Evolutionary conservation across 23 red algal genomes (phyloP).

Genomic region (Gracilaria domingensis): DNA sequence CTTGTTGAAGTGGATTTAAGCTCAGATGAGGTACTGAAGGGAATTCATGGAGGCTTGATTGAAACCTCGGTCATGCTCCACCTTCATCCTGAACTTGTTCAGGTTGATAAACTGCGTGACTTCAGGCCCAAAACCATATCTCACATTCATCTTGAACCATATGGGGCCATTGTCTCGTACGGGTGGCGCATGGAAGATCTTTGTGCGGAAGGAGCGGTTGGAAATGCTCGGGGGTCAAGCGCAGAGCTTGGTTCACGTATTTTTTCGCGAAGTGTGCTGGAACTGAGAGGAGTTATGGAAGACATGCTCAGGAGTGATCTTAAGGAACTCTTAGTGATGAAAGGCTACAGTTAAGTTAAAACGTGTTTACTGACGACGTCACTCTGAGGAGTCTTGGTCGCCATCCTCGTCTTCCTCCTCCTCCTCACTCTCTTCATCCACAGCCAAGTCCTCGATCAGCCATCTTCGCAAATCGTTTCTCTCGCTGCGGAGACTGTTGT

Average conservation of each 20-base stretch:
- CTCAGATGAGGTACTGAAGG: conserved; percentile 35
- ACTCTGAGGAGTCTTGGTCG: conserved; percentile 53
- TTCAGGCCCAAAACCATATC: neutral
- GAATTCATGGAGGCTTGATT: conserved; percentile 72
- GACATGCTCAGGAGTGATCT: conserved; percentile 21
- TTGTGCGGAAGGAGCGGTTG: conserved; percentile 34
- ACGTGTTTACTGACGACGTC: neutral
- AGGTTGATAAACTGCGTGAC: neutral
- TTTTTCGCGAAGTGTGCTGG: conserved; percentile 12
- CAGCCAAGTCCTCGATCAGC: conserved; percentile 46
- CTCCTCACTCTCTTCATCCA: conserved; percentile 50
- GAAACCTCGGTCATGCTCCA: conserved; percentile 72
- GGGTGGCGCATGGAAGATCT: conserved; percentile 72
- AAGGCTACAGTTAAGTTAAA: neutral
- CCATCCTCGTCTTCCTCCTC: conserved; percentile 61
- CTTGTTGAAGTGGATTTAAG: neutral
- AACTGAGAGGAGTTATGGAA: conserved; percentile 24
- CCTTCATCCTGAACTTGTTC: conserved; percentile 44
- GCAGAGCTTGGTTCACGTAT: conserved; percentile 42
- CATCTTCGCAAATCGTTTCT: conserved; percentile 48
- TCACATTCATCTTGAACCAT: conserved; percentile 13
- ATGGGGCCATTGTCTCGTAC: conserved; percentile 44
- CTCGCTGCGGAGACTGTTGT: conserved; percentile 43
- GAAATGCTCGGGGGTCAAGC: conserved; percentile 40
- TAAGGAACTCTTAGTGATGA: conserved; percentile 12